phyloP scores from a whole-genome alignment of 441 rosid species.

The Flueggea neowawraea region DNA sequence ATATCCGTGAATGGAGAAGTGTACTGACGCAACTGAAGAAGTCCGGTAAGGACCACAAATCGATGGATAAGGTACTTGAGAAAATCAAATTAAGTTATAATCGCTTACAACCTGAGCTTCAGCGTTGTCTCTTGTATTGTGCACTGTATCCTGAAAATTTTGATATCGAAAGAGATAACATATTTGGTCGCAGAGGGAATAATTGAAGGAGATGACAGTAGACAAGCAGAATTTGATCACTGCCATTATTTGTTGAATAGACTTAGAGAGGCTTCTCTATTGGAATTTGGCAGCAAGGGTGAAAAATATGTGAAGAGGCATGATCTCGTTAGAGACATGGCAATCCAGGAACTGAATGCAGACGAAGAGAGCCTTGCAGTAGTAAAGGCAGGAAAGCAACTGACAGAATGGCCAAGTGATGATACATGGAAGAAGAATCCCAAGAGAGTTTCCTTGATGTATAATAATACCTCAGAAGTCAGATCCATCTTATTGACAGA shows the following conservation, averaged over 20 bases:
- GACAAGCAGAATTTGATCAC: neutral
- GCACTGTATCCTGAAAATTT: slow-evolving; percentile 10
- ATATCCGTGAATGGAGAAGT: slow-evolving; percentile 8
- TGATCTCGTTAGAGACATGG: neutral
- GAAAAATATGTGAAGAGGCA: neutral
- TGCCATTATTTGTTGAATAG: slow-evolving; percentile 5
- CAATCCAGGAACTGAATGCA: neutral
- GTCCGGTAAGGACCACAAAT: neutral
- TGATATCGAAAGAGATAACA: neutral
- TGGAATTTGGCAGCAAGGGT: slow-evolving; percentile 1
- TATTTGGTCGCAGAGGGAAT: slow-evolving; percentile 12
- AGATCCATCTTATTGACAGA: neutral
- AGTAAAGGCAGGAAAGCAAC: neutral
- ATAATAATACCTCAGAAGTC: neutral
- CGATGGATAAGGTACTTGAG: slow-evolving; percentile 8
- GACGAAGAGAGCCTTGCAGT: neutral
- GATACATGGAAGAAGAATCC: neutral
- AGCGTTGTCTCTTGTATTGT: slow-evolving; percentile 14
- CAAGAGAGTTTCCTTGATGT: neutral
- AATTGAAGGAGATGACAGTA: slow-evolving; percentile 6
- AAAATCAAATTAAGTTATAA: slow-evolving; percentile 12
- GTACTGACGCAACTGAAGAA: slow-evolving; percentile 8
- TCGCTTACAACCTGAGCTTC: neutral
- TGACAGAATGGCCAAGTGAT: neutral
- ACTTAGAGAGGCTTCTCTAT: slow-evolving; percentile 2